A percentile compares a stretch with the other conserved stretches of the same genome.
Conservation (phyloP, 2,329 filamentous ascomycete genomes). For the Colletotrichum theobromicola region DNA sequence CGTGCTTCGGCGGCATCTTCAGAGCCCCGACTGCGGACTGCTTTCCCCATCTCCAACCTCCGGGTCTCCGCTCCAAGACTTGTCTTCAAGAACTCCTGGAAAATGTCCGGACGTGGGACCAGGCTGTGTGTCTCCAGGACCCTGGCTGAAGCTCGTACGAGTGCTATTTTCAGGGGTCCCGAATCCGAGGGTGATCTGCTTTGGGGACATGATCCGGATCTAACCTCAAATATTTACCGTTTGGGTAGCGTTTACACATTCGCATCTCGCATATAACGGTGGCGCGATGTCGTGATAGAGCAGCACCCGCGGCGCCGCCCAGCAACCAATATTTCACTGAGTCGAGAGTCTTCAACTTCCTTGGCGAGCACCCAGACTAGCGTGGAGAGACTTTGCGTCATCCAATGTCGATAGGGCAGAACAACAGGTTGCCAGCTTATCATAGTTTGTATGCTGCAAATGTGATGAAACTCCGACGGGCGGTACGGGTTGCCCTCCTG, state of each 20-base stretch:
- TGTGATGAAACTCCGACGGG: not conserved
- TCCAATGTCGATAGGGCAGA: constrained; percentile 1
- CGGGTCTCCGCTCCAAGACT: not conserved
- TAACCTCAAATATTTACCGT: constrained; percentile 7
- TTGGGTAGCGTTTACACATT: not conserved
- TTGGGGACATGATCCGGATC: not conserved
- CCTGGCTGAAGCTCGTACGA: not conserved
- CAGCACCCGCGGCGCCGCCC: not conserved
- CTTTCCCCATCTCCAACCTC: not conserved
- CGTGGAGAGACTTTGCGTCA: not conserved
- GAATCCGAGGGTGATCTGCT: not conserved
- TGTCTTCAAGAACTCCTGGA: not conserved
- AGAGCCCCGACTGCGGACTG: not conserved
- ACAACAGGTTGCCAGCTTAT: not conserved
- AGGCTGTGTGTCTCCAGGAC: not conserved
- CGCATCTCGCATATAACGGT: not conserved
- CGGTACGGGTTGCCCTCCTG: not conserved
- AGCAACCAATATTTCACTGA: not conserved
- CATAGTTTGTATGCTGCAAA: not conserved
- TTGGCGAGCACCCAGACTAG: not conserved
- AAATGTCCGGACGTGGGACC: not conserved
- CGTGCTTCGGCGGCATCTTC: not conserved
- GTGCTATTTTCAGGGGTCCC: not conserved
- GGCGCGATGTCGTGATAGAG: not conserved
- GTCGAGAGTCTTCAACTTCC: not conserved